Conservation (phyloP, 176 grass and related monocot genomes). For the Guadua angustifolia region DNA sequence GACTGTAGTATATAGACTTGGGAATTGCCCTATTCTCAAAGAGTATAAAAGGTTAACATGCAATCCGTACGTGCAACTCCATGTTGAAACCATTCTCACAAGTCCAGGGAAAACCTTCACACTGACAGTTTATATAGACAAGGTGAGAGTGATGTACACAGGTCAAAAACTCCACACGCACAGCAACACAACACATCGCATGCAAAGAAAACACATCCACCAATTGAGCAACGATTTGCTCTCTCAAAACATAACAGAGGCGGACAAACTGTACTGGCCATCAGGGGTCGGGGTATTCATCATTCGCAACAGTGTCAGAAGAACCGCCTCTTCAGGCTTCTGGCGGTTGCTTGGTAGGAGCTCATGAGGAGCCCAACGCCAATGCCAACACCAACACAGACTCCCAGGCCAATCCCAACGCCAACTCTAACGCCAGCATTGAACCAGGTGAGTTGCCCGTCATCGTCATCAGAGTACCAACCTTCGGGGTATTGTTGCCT, state of each 20-base stretch:
- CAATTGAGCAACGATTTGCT: constrained; percentile 30
- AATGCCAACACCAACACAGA: constrained; percentile 93
- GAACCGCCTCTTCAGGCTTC: constrained; percentile 81
- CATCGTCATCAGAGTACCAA: constrained; percentile 62
- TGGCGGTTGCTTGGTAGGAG: constrained; percentile 85
- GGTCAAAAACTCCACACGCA: constrained; percentile 26
- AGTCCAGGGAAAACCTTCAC: constrained; percentile 20
- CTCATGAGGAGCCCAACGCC: constrained; percentile 89
- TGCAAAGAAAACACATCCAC: constrained; percentile 30
- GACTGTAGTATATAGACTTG: neutral
- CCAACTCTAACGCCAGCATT: constrained; percentile 93
- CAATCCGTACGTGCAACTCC: neutral
- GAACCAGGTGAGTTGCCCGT: constrained; percentile 92
- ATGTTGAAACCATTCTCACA: neutral
- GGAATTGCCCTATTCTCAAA: neutral
- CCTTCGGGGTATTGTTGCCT: constrained; percentile 72
- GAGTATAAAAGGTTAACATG: neutral
- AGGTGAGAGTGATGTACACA: constrained; percentile 7
- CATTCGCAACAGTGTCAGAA: constrained; percentile 46
- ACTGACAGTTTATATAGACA: constrained; percentile 17
- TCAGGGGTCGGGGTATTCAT: neutral
- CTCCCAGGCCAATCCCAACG: constrained; percentile 84
- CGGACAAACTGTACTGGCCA: neutral
- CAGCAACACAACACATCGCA: neutral
- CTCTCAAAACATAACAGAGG: neutral